phyloP scores from a whole-genome alignment of 1,139 yeast genomes.

The Debaryomyces udenii region DNA sequence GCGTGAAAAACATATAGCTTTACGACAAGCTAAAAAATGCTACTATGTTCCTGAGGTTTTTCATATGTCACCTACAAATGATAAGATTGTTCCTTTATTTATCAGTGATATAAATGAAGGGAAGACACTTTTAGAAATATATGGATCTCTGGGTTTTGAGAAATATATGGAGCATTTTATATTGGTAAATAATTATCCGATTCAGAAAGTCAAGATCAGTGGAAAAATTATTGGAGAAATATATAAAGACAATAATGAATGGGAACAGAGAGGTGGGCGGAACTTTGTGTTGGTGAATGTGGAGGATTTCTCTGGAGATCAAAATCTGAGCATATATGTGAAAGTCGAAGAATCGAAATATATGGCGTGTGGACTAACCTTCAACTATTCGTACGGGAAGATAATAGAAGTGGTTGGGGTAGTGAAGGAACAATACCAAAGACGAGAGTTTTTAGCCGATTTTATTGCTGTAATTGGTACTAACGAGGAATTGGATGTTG shows the following conservation, averaged over 20 bases:
- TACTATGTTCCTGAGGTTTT: constrained; percentile 23
- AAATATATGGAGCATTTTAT: constrained; percentile 16
- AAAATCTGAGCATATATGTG: constrained; percentile 15
- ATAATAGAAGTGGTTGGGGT: constrained; percentile 18
- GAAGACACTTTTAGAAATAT: constrained; percentile 14
- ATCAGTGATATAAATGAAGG: constrained; percentile 19
- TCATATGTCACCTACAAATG: constrained; percentile 19
- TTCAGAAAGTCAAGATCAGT: constrained; percentile 16
- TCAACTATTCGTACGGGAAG: constrained; percentile 20
- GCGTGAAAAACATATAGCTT: constrained; percentile 21
- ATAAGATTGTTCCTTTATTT: constrained; percentile 17
- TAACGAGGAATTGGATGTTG: constrained; percentile 23
- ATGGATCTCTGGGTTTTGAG: constrained; percentile 14
- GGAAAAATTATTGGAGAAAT: constrained; percentile 21
- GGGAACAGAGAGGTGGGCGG: constrained; percentile 4
- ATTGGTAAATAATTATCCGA: constrained; percentile 23
- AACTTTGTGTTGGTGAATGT: constrained; percentile 15
- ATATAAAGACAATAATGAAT: constrained; percentile 13
- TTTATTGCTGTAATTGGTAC: constrained; percentile 23
- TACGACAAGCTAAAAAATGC: constrained; percentile 12
- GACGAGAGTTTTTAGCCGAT: constrained; percentile 28
- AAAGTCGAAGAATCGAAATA: constrained; percentile 14
- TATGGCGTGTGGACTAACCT: constrained; percentile 14
- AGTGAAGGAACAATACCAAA: constrained; percentile 13
- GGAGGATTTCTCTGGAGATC: constrained; percentile 20